Conservation (phyloP, 768 basidiomycete species). For the Stropharia rugosoannulata region DNA sequence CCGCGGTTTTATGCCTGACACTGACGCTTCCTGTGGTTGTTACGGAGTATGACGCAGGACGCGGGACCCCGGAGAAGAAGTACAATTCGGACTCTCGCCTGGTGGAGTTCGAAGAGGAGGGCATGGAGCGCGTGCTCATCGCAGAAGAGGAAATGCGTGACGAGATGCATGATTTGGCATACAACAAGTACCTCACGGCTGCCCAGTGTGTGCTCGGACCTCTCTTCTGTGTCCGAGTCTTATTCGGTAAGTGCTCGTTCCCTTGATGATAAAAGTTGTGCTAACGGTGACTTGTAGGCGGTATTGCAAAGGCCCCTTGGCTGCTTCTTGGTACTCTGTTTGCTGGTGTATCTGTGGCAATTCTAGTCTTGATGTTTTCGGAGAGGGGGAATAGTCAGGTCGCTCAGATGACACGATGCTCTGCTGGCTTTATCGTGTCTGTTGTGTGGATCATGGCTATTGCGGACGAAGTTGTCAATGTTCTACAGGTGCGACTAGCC, state of each 20-base stretch:
- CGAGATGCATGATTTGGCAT: slow-evolving; percentile 61
- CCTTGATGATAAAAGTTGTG: background rate
- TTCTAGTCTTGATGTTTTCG: slow-evolving; percentile 59
- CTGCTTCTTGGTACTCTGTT: slow-evolving; percentile 52
- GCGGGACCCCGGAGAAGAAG: slow-evolving; percentile 39
- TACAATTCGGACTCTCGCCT: slow-evolving; percentile 42
- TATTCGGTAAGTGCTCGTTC: slow-evolving; percentile 63
- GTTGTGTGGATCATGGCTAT: slow-evolving; percentile 99
- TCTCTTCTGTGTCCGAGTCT: slow-evolving; percentile 66
- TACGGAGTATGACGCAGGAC: slow-evolving; percentile 43
- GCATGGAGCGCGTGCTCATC: slow-evolving; percentile 54
- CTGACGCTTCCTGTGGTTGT: slow-evolving; percentile 91
- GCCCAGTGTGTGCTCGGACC: slow-evolving; percentile 84
- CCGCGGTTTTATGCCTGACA: slow-evolving; percentile 83
- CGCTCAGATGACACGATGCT: slow-evolving; percentile 72
- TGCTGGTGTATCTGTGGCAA: slow-evolving; percentile 52
- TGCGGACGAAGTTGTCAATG: slow-evolving; percentile 91
- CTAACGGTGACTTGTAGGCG: slow-evolving; percentile 33
- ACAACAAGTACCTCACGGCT: slow-evolving; percentile 84
- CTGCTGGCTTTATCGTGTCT: slow-evolving; percentile 87
- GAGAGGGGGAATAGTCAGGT: slow-evolving; percentile 56
- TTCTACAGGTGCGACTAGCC: slow-evolving; percentile 65
- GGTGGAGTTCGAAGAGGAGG: slow-evolving; percentile 45
- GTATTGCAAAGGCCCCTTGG: slow-evolving; percentile 43
- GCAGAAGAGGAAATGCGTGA: slow-evolving; percentile 76